A percentile compares a stretch with the other conserved stretches of the same genome.
phyloP scores from a whole-genome alignment of 106 monocot genomes.

The Hemerocallis citrina region DNA sequence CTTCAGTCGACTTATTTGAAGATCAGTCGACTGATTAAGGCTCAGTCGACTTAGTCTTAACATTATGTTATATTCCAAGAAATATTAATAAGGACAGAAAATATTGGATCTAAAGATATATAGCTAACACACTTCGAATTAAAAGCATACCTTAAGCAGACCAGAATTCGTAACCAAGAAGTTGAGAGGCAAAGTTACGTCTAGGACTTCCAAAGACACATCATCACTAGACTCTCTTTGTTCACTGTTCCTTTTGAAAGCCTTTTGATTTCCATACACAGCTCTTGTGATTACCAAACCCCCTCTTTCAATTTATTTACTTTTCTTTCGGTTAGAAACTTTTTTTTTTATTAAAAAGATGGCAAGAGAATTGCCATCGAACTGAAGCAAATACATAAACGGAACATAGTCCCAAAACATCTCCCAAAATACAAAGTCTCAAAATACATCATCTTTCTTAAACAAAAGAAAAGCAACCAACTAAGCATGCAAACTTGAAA shows the following conservation, averaged over 20 bases:
- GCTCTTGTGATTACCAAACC: conserved; percentile 83
- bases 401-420: no score
- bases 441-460: no score
- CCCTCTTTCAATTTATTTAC: conserved; percentile 63
- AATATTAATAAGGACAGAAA: background rate
- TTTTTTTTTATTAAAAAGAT: no score
- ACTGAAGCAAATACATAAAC: no score
- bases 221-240: conserved; percentile 34
- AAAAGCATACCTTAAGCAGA: conserved; percentile 63
- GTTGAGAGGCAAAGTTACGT: conserved; percentile 82
- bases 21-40: no score
- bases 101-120: background rate
- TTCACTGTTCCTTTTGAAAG: conserved; percentile 31
- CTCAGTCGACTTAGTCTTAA: background rate
- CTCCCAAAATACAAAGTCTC: no score
- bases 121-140: background rate
- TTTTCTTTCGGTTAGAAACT: conserved; percentile 83
- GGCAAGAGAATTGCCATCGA: no score
- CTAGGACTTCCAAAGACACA: conserved; percentile 53
- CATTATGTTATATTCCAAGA: background rate
- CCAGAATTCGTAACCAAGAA: conserved; percentile 75
- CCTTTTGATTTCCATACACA: conserved; percentile 65
- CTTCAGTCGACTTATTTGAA: no score
- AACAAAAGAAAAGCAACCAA: no score
- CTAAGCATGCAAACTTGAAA: no score